Evolutionary conservation across 2,329 filamentous ascomycete species (phyloP), one percentile per base, ranked within the genome.

Genomic region (Byssochlamys sp.): DNA sequence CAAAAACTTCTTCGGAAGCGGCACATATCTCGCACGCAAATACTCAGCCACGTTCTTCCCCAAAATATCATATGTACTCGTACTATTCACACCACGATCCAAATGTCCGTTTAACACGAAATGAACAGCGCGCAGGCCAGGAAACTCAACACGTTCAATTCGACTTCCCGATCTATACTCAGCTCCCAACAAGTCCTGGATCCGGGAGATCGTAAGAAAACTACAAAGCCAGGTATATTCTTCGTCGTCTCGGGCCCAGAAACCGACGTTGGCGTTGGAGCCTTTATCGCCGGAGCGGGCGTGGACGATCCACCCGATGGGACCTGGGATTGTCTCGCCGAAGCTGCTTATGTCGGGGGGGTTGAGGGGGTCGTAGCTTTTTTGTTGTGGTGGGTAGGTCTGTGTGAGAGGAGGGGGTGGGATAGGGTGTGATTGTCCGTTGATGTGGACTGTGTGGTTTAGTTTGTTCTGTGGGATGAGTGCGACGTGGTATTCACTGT

Each of bases 261-360:
- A 73, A 0, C 77, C 77, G 3, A 78, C 69, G 53, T 79, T 80
- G 31, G 69, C 71, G 60, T 80, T 73, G 0, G 71, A 69, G 0
- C 71, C 76, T 58, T 80, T 80, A 54, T 80, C 78, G 0, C 74
- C 73, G 2, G 70, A 74, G 2, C 73, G 68, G 4, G 65, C 73
- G 24, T 69, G 70, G 1, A 71, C 72, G 2, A 75, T 62, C 58
- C 63, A 69, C 14, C 72, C 73, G 6, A 76, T 56, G 0, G 64
- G 68, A 2, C 61, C 68, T 4, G 62, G 62, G 25, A 58, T 60
- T 1, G 65, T 67, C 2, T 65, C 65, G 3, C 65, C 67, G 57
- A 71, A 69, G 12, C 58, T 50, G 0, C 54, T 53, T 11, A 62
- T 48, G 10, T 61, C 58, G 7, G 53, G 56, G 1, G 60, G 57